Evolutionary conservation across 805 yeast species (phyloP), one percentile per base, ranked within the genome.

Genomic region (Starmerella asiatica): DNA sequence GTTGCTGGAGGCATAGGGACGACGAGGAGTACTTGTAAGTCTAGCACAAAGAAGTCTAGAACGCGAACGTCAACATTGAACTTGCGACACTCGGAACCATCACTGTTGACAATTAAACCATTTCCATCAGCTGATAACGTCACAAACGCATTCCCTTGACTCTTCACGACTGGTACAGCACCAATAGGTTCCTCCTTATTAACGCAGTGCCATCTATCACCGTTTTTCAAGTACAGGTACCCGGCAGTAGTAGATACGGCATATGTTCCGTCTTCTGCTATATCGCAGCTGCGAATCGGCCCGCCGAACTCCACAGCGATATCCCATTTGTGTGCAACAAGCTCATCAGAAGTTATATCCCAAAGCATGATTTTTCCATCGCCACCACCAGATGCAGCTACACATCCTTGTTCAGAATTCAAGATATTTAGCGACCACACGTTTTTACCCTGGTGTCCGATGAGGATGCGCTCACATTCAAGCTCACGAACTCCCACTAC

Each of bases 371-470:
- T 59, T 49, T 80, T 71, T 0, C 96, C 96, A 60, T 91, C 98
- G 29, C 93, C 93, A 28, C 98, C 98, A 31, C 94, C 91, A 11
- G 94, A 81, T 2, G 75, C 85, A 6, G 79, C 75, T 2, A 77
- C 49, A 17, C 61, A 51, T 24, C 64, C 66, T 32, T 68, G 81
- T 2, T n/a, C 18, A 4, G 12, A 23, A 20, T 15, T 5, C 4
- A 20, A 5, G n/a, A 38, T 71, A 19, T 83, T 73, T 7, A 60
- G 42, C 21, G 59, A 52, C 98, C 97, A 91, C 1, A 80, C 71
- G 53, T 82, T 88, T 56, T 91, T 79, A 3, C 93, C 95, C 26
- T 71, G 66, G 55, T 86, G 96, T 18, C 78, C 73, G 38, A 79
- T 82, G 48, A 71, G 69, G 2, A 74, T 63, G 27, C 65, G 65